Conservation (phyloP, 257 asterid genomes). For the Leptodermis oblonga region DNA sequence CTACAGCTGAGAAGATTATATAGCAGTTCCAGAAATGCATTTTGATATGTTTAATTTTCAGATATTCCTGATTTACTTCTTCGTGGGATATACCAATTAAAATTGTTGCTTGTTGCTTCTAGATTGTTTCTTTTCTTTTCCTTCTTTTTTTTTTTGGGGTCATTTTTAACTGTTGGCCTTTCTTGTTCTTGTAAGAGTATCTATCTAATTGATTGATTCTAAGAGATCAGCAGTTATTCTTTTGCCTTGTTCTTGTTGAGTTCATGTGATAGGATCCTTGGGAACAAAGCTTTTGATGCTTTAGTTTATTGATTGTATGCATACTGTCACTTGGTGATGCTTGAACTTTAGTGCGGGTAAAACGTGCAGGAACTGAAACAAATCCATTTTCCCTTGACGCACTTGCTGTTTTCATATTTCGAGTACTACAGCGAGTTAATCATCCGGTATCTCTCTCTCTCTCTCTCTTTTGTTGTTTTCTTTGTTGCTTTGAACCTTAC, state of each 20-base stretch:
- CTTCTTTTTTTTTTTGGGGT: not conserved
- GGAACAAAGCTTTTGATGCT: not conserved
- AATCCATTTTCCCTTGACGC: constrained; percentile 93
- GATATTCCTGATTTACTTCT: not conserved
- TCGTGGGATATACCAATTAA: not conserved
- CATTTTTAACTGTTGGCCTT: not conserved
- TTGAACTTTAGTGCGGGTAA: not conserved
- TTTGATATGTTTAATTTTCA: not conserved
- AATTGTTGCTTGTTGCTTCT: not conserved
- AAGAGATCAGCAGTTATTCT: not conserved
- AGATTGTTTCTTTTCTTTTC: too few relatives aligned
- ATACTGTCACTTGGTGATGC: not conserved
- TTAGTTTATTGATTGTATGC: not conserved
- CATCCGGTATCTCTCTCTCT: constrained; percentile 74
- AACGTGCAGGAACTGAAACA: constrained; percentile 69
- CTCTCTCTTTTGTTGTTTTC: constrained; percentile 13
- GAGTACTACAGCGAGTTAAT: constrained; percentile 81
- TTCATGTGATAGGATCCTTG: not conserved
- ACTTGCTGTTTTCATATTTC: constrained; percentile 75
- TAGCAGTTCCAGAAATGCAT: not conserved
- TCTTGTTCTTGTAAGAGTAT: not conserved
- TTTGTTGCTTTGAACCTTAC: constrained; percentile 10
- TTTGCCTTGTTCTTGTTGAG: not conserved
- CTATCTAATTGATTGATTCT: not conserved
- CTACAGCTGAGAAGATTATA: not conserved